Percentiles rank a stretch among this genome's conserved stretches.
These are phyloP conservation scores for Urtica urens DNA, from an alignment of 306 rosid genomes.

Conservation along the genomic window DNA sequence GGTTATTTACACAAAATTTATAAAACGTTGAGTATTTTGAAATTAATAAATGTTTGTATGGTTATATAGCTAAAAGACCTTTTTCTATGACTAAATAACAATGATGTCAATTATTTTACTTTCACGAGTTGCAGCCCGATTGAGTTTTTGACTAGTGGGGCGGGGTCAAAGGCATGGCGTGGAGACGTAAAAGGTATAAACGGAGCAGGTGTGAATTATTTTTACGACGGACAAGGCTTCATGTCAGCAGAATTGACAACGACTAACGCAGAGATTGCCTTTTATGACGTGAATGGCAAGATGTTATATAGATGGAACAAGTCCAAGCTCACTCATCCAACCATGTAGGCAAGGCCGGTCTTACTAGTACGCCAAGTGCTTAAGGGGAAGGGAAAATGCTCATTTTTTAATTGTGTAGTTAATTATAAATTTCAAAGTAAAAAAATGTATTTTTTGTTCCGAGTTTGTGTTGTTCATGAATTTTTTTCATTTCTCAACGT, in stretches of 20 bases:
- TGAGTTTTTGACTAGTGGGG: conserved; percentile 73
- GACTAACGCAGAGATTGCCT: conserved; percentile 31
- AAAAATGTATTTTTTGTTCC: too few relatives aligned
- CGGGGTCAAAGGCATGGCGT: conserved; percentile 88
- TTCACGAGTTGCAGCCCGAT: conserved; percentile 31
- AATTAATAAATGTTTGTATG: too few relatives aligned
- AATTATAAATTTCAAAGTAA: too few relatives aligned
- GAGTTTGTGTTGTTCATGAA: too few relatives aligned
- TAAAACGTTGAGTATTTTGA: too few relatives aligned
- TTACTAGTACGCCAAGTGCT: too few relatives aligned
- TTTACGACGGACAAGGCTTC: conserved; percentile 84
- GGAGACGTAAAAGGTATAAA: conserved; percentile 22
- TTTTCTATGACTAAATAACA: not conserved
- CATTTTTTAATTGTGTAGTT: too few relatives aligned
- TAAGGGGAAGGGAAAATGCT: too few relatives aligned
- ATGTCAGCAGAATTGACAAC: conserved; percentile 40
- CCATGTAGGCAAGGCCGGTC: too few relatives aligned
- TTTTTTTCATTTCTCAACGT: too few relatives aligned
- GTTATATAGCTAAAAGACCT: too few relatives aligned
- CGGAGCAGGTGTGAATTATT: conserved; percentile 27
- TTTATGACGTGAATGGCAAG: conserved; percentile 47
- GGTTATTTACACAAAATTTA: too few relatives aligned
- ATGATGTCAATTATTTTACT: not conserved
- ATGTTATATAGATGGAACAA: conserved; percentile 32
- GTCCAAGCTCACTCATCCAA: conserved; percentile 25